These are phyloP conservation scores for Vanderwaltozyma tropicalis DNA, from an alignment of 805 yeast species.

Conservation along the genomic window DNA sequence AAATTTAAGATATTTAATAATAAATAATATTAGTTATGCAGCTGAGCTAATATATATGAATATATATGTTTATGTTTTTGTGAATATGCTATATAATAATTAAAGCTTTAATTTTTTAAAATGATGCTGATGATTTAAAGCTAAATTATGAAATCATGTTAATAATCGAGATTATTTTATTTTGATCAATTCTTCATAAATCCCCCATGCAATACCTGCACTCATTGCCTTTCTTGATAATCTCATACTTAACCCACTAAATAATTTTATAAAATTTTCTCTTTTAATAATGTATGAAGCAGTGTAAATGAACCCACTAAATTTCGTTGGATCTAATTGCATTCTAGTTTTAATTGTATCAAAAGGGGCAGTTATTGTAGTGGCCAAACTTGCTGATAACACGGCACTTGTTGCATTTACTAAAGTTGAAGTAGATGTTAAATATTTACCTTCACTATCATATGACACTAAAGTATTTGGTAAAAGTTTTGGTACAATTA, in stretches of 20 bases:
- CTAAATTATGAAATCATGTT: not conserved
- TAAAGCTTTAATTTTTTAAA: too few species aligned
- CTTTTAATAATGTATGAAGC: constrained; percentile 29
- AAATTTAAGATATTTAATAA: too few species aligned
- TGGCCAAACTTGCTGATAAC: constrained; percentile 66
- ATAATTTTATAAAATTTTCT: constrained; percentile 48
- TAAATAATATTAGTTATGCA: too few species aligned
- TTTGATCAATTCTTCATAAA: constrained; percentile 78
- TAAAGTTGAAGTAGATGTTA: constrained; percentile 37
- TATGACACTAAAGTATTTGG: constrained; percentile 13
- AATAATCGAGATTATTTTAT: constrained; percentile 2
- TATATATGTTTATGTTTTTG: too few species aligned
- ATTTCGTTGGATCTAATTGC: constrained; percentile 54
- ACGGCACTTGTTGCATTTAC: constrained; percentile 72
- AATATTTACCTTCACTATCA: constrained; percentile 19
- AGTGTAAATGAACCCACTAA: constrained; percentile 35
- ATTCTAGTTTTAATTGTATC: constrained; percentile 88
- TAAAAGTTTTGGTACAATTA: constrained; percentile 36
- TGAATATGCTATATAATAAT: too few species aligned
- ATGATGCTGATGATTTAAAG: too few species aligned
- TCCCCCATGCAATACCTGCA: constrained; percentile 95
- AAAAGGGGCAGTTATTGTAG: constrained; percentile 86
- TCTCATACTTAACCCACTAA: constrained; percentile 77
- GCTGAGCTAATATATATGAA: too few species aligned
- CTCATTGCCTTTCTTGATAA: constrained; percentile 77